Evolutionary conservation across 208 protist genomes (phyloP).

Genomic region (Balamuthia mandrillaris): DNA sequence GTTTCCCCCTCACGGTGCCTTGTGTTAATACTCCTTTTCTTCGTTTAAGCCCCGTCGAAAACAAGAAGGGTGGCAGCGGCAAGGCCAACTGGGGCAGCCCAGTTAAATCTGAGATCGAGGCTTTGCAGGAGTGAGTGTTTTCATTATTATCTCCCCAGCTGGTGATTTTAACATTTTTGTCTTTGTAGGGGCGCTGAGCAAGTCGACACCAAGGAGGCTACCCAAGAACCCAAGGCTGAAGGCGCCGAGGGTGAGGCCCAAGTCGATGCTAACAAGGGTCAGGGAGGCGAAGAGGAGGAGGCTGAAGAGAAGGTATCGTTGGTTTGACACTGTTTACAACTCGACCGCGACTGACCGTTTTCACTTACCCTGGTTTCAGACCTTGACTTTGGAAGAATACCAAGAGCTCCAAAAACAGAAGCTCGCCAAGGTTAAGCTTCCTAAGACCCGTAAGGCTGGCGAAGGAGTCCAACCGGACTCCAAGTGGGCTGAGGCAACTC

Average conservation of each 20-base stretch:
- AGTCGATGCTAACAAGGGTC: background rate
- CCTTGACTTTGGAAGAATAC: background rate
- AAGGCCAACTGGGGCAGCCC: constrained; percentile 2
- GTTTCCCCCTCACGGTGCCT: background rate
- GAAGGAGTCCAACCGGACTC: constrained; percentile 12
- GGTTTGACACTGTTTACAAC: too few species aligned
- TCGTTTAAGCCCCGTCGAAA: background rate
- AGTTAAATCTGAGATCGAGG: background rate
- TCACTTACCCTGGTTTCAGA: background rate
- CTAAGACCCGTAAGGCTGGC: background rate
- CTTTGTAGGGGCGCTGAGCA: background rate
- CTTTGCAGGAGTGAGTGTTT: too few species aligned
- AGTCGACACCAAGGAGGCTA: background rate
- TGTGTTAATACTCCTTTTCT: too few species aligned
- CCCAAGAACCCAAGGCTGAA: background rate
- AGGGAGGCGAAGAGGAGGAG: background rate
- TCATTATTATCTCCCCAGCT: background rate
- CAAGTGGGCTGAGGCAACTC: constrained; percentile 20
- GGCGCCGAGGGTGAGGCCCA: background rate
- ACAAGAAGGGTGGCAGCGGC: constrained; percentile 21
- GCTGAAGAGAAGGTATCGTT: background rate
- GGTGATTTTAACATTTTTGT: background rate
- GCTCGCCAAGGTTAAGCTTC: background rate
- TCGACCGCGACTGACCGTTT: too few species aligned
- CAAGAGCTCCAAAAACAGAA: background rate